phyloP scores from a whole-genome alignment of 352 stramenopile species.

The Phytophthora pinifolia region DNA sequence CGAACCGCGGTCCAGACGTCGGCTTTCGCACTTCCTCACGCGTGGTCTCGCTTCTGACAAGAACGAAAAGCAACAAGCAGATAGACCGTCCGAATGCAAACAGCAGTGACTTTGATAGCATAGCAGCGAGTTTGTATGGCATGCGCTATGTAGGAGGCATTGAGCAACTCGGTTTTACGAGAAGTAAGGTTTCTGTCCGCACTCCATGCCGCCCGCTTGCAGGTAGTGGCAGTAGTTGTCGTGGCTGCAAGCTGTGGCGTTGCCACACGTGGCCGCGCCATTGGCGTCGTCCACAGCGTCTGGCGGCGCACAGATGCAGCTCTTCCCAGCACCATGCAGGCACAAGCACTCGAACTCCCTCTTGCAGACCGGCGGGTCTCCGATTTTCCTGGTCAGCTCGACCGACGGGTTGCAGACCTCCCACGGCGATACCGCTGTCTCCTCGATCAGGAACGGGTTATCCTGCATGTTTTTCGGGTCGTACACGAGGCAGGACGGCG shows the following conservation, averaged over 20 bases:
- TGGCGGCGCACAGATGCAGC: conserved; percentile 37
- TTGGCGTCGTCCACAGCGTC: conserved; percentile 37
- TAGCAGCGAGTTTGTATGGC: not conserved
- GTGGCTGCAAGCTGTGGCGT: conserved; percentile 21
- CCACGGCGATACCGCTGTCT: conserved; percentile 35
- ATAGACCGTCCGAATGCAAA: conserved; percentile 46
- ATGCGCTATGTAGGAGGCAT: not conserved
- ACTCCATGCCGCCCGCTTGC: conserved; percentile 30
- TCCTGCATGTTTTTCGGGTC: conserved; percentile 34
- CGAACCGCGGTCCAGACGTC: conserved; percentile 17
- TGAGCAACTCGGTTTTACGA: conserved; percentile 12
- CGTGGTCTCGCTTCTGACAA: conserved; percentile 9
- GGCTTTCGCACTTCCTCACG: conserved; percentile 41
- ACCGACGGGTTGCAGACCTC: conserved; percentile 28
- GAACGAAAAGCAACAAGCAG: conserved; percentile 6
- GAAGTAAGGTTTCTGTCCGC: conserved; percentile 47
- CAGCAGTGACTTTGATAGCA: conserved; percentile 34
- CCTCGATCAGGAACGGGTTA: conserved; percentile 37
- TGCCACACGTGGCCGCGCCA: conserved; percentile 26
- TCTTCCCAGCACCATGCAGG: conserved; percentile 23
- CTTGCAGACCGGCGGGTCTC: conserved; percentile 37
- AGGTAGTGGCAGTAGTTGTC: conserved; percentile 51
- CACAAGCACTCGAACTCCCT: conserved; percentile 46
- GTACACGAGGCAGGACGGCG: conserved; percentile 42
- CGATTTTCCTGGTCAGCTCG: conserved; percentile 29